Conservation (phyloP, 805 yeast species). For the Yarrowia sp. region DNA sequence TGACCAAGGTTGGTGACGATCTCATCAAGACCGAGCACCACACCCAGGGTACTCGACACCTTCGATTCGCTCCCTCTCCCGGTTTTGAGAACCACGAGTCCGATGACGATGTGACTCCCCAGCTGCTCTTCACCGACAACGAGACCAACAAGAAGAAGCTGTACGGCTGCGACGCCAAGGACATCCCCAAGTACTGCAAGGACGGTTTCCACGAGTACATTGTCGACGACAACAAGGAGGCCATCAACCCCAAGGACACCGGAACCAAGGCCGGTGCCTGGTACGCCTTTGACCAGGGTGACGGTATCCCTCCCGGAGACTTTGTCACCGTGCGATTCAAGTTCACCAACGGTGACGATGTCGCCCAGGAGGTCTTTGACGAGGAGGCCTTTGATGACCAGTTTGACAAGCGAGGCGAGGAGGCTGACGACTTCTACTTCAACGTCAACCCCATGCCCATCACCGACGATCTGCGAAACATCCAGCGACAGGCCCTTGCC, state of each 20-base stretch:
- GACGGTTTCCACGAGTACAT: conserved; percentile 90
- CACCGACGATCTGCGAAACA: conserved; percentile 70
- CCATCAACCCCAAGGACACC: conserved; percentile 62
- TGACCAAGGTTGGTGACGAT: conserved; percentile 32
- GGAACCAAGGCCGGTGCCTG: conserved; percentile 89
- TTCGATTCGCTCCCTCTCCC: conserved; percentile 81
- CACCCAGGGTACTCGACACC: conserved; percentile 63
- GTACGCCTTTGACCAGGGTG: conserved; percentile 71
- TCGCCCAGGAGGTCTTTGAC: conserved; percentile 45
- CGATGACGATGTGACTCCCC: conserved; percentile 66
- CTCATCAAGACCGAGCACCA: conserved; percentile 62
- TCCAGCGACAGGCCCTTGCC: conserved; percentile 92
- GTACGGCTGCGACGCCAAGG: conserved; percentile 55
- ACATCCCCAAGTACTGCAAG: conserved; percentile 57
- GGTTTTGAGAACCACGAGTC: conserved; percentile 49
- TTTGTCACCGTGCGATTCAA: conserved; percentile 81
- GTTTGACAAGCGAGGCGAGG: conserved; percentile 70
- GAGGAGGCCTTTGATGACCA: conserved; percentile 70
- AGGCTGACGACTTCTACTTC: conserved; percentile 93
- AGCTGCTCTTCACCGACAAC: conserved; percentile 80
- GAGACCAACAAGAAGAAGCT: conserved; percentile 73
- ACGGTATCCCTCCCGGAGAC: conserved; percentile 82
- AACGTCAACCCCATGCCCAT: conserved; percentile 81
- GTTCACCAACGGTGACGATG: conserved; percentile 48
- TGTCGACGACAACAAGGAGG: conserved; percentile 56